Evolutionary conservation across 1,284 basidiomycete genomes (phyloP).

Genomic region (Hypsizygus ulmarius): DNA sequence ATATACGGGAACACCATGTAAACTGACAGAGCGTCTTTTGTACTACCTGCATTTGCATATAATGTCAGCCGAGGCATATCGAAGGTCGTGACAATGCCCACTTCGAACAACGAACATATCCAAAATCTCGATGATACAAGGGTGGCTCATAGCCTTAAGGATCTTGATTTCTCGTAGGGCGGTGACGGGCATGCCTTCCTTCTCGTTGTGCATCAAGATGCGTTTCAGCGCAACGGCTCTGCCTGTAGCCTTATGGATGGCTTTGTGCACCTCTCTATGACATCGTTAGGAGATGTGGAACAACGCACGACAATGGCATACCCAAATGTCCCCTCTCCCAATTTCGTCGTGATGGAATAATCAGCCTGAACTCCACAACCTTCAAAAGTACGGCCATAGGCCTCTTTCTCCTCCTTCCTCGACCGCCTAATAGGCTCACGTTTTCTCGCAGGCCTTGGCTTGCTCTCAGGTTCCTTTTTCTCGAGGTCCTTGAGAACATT

Average conservation of each 20-base stretch:
- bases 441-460: constrained; percentile 26
- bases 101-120: constrained; percentile 89
- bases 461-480: constrained; percentile 30
- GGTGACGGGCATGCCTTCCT: constrained; percentile 95
- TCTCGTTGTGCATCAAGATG: constrained; percentile 95
- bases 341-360: constrained; percentile 80
- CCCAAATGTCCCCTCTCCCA: constrained; percentile 97
- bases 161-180: constrained; percentile 99
- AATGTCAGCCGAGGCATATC: neutral
- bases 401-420: constrained; percentile 61
- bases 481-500: constrained; percentile 16
- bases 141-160: constrained; percentile 85
- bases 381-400: constrained; percentile 66
- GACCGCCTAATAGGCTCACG: constrained; percentile 47
- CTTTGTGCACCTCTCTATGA: constrained; percentile 84
- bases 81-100: constrained; percentile 32
- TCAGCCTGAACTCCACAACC: constrained; percentile 79
- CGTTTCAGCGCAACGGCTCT: constrained; percentile 86
- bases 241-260: constrained; percentile 62
- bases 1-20: constrained; percentile 99
- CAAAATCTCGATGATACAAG: constrained; percentile 83
- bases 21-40: constrained; percentile 75
- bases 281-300: constrained; percentile 14
- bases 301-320: constrained; percentile 35
- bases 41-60: constrained; percentile 42